Conservation (phyloP, 2,329 filamentous ascomycete species). For the Helicocarpus griseus region DNA sequence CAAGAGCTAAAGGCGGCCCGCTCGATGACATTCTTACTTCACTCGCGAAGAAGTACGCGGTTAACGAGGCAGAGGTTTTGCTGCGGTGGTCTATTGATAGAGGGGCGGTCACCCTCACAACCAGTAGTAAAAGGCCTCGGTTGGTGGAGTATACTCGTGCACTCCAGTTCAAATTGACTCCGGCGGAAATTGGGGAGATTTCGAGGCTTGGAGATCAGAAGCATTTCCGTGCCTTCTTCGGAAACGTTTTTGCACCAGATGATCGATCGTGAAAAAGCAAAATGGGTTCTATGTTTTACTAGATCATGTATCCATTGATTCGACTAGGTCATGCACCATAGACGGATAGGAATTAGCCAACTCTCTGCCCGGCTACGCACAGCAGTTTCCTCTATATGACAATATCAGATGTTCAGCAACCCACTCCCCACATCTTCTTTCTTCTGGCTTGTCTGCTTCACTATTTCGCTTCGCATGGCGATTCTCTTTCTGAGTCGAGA, state of each 20-base stretch:
- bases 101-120: constrained; percentile 50
- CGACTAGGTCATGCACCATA: not conserved
- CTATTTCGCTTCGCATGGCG: no score
- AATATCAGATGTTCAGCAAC: no score
- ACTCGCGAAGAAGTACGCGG: constrained; percentile 53
- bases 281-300: no score
- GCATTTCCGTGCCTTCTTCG: constrained; percentile 45
- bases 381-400: no score
- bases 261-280: constrained; percentile 31
- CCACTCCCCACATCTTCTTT: no score
- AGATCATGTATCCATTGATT: no score
- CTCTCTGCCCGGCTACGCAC: no score
- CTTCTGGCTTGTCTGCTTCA: no score
- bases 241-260: constrained; percentile 36
- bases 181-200: constrained; percentile 47
- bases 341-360: no score
- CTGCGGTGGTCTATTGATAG: constrained; percentile 54
- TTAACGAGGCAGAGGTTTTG: constrained; percentile 47
- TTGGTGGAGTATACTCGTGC: constrained; percentile 48
- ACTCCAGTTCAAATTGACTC: constrained; percentile 49
- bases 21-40: constrained; percentile 42
- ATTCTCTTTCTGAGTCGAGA: no score
- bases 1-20: constrained; percentile 46
- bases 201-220: constrained; percentile 39
- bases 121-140: constrained; percentile 50